These are phyloP conservation scores for Mycena leptocephala DNA, from an alignment of 768 basidiomycete species.

Conservation along the genomic window DNA sequence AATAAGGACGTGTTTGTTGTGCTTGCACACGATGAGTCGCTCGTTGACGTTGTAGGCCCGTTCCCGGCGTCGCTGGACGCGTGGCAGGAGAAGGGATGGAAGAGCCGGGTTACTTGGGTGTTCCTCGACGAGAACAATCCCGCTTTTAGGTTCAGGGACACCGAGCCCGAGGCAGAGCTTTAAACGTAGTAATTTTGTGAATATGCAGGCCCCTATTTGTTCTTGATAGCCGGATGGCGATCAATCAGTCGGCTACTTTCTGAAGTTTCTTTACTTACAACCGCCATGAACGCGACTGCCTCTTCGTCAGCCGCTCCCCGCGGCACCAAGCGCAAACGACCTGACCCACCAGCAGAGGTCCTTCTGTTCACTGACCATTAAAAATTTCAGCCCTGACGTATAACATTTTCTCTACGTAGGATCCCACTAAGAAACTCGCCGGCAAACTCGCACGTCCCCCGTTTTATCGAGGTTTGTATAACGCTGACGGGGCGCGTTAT, in stretches of 20 bases:
- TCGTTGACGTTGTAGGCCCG: conserved; percentile 26
- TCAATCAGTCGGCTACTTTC: background rate
- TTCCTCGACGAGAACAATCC: conserved; percentile 3
- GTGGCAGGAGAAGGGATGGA: conserved; percentile 41
- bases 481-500: background rate
- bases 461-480: conserved; percentile 13
- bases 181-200: too few relatives aligned
- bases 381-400: background rate
- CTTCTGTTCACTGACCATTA: background rate
- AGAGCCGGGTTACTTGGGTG: conserved; percentile 16
- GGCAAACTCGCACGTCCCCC: conserved; percentile 69
- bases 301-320: conserved; percentile 16
- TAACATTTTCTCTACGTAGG: conserved; percentile 34
- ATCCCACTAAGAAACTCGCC: conserved; percentile 59
- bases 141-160: conserved; percentile 2
- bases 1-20: conserved; percentile 37
- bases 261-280: background rate
- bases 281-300: conserved; percentile 16
- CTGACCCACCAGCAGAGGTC: conserved; percentile 26
- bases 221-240: too few relatives aligned
- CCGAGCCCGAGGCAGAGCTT: background rate
- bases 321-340: conserved; percentile 35
- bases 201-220: too few relatives aligned
- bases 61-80: conserved; percentile 31
- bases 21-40: conserved; percentile 37